phyloP scores from a whole-genome alignment of 805 yeast genomes.

The Kodamaea kakaduensis region DNA sequence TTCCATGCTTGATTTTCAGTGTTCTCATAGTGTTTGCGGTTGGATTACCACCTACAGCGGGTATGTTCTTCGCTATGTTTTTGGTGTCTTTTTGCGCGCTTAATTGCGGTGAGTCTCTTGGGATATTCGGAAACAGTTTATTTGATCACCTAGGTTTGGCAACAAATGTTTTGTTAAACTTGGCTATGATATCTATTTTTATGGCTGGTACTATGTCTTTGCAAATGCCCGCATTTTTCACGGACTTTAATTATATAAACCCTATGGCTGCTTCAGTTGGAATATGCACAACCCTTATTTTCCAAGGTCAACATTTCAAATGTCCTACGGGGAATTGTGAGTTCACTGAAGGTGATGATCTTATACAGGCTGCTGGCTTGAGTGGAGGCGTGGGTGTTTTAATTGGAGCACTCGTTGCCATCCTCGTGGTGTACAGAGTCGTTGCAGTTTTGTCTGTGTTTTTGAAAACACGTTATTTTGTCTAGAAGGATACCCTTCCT shows the following conservation, averaged over 20 bases:
- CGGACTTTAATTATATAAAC: slow-evolving; percentile 69
- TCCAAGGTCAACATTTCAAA: slow-evolving; percentile 2
- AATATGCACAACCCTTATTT: slow-evolving; percentile 18
- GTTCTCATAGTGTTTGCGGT: slow-evolving; percentile 62
- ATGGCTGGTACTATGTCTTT: slow-evolving; percentile 86
- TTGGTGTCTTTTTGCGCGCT: slow-evolving; percentile 52
- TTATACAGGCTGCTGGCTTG: slow-evolving; percentile 30
- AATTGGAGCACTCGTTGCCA: slow-evolving; percentile 35
- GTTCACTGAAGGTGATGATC: slow-evolving; percentile 29
- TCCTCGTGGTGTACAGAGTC: slow-evolving; percentile 31
- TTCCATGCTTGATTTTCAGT: slow-evolving; percentile 56
- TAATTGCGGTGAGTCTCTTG: slow-evolving; percentile 80
- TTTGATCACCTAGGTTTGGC: slow-evolving; percentile 78
- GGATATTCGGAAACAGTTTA: slow-evolving; percentile 71
- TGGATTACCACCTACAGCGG: slow-evolving; percentile 67
- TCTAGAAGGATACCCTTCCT: slow-evolving; percentile 2
- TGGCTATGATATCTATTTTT: slow-evolving; percentile 67
- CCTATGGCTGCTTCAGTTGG: slow-evolving; percentile 74
- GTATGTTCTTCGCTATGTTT: slow-evolving; percentile 61
- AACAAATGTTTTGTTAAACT: slow-evolving; percentile 62
- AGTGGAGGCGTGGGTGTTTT: slow-evolving; percentile 22
- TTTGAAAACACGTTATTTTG: slow-evolving; percentile 25
- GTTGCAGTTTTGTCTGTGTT: slow-evolving; percentile 25
- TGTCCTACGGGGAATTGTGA: slow-evolving; percentile 16
- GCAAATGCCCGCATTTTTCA: slow-evolving; percentile 64